Conservation (phyloP, 768 basidiomycete species). For the Tulasnella sp. region DNA sequence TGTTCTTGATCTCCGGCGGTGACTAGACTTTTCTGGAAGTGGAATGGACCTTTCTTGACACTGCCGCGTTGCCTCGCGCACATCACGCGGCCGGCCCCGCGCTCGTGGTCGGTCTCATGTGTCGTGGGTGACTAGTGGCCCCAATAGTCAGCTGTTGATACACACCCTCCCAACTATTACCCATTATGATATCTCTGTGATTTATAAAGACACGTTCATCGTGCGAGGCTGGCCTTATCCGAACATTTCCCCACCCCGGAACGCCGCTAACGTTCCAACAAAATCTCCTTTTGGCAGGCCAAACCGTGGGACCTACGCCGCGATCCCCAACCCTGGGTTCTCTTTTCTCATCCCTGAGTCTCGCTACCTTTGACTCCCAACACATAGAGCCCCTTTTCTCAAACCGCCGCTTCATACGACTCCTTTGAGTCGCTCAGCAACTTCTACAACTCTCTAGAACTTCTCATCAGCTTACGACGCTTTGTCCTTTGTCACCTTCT, state of each 20-base stretch:
- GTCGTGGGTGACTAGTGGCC: neutral
- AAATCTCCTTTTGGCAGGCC: neutral
- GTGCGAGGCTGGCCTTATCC: neutral
- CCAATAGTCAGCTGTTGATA: conserved; percentile 1
- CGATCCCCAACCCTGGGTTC: neutral
- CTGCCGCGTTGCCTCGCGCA: conserved; percentile 1
- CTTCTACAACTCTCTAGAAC: conserved; percentile 2
- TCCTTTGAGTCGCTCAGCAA: neutral
- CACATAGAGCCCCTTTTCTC: neutral
- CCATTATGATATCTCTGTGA: neutral
- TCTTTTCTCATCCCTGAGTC: neutral
- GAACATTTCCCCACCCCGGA: neutral
- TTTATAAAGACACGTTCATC: neutral
- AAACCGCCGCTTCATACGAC: neutral
- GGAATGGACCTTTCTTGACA: neutral
- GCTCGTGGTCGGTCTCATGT: neutral
- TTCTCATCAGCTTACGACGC: neutral
- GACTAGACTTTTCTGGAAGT: neutral
- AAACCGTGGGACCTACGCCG: neutral
- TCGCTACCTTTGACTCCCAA: conserved; percentile 2
- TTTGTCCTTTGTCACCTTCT: neutral
- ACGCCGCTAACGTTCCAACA: neutral
- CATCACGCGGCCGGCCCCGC: conserved; percentile 10
- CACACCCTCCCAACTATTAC: neutral
- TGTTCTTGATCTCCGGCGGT: neutral